Evolutionary conservation across 371 early-diverging fungal species (phyloP), one percentile per base, ranked within the genome.

Genomic region (Zopfochytrium polystomum): DNA sequence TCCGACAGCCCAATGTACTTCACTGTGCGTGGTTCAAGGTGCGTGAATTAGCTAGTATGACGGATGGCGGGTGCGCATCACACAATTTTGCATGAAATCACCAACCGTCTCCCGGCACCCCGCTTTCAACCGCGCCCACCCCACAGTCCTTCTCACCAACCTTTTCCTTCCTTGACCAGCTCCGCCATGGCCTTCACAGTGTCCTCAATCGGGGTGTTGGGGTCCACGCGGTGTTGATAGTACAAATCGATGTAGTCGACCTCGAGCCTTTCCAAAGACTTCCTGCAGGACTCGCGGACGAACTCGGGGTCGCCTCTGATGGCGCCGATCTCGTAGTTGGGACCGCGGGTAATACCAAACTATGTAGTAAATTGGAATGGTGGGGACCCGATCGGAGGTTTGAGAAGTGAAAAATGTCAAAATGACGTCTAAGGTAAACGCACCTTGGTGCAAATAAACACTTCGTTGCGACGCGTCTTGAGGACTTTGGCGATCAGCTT

Each of bases 1-100:
- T 86, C 82, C 4, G 80, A 82, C 1, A 86, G 70, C 0, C 86
- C 87, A 32, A 87, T 38, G 60, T 77, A 83, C 29, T 58, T 55
- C 31, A 74, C 62, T 57, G 9, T 18, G 31, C 48, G 48, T 11
- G 48, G 22, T 22, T 26, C 7, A 48, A 48, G 48, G 27, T n/a
- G n/a, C n/a, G 31, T n/a, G n/a, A n/a, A n/a, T n/a, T n/a, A n/a
- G n/a, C n/a, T n/a, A n/a, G n/a, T n/a, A n/a, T 11, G 27, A 48
- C 18, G 27, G 22, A 23, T 11, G 48, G 9, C 7, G 48, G 9
- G 22, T 22, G 48, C 27, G 23, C 7, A 23, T 48, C 48, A 23
- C 11, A 48, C 13, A 48, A 48, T 22, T 22, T n/a, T n/a, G n/a
- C n/a, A n/a, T n/a, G n/a, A n/a, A n/a, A n/a, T n/a, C n/a, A n/a